phyloP scores from a whole-genome alignment of 441 rosid species.

The Euphorbia schlechtendalii region DNA sequence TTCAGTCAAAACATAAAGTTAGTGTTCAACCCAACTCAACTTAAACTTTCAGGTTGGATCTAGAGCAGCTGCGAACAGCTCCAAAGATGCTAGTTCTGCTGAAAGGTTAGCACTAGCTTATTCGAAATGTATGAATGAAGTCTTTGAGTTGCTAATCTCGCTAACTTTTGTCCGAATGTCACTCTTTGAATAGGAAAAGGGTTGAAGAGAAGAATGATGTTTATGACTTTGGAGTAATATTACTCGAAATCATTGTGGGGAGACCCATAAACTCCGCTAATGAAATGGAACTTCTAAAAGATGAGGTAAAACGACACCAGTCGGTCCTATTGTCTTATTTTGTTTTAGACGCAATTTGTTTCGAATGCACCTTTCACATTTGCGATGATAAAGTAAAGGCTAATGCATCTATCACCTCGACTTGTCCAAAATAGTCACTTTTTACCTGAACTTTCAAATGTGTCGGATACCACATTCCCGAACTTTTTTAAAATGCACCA shows the following conservation, averaged over 20 bases:
- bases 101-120: slow-evolving; percentile 32
- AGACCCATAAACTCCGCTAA: slow-evolving; percentile 43
- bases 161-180: too few species aligned
- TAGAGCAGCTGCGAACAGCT: slow-evolving; percentile 34
- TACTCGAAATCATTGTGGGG: slow-evolving; percentile 78
- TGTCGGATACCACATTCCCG: too few species aligned
- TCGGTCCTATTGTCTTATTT: not conserved
- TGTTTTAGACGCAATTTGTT: too few species aligned
- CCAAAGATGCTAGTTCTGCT: slow-evolving; percentile 30
- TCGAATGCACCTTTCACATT: too few species aligned
- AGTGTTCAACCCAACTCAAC: not conserved
- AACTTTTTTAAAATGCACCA: too few species aligned
- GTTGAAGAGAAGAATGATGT: slow-evolving; percentile 55
- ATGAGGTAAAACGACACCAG: slow-evolving; percentile 46
- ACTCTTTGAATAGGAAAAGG: slow-evolving; percentile 29
- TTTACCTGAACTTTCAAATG: too few species aligned
- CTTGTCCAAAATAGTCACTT: too few species aligned
- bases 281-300: slow-evolving; percentile 49
- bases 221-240: slow-evolving; percentile 74
- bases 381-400: too few species aligned
- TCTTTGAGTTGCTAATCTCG: not conserved
- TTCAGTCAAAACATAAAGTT: not conserved
- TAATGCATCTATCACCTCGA: too few species aligned
- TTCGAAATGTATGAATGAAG: not conserved
- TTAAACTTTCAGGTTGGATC: slow-evolving; percentile 42